A percentile compares a stretch with the other conserved stretches of the same genome.
phyloP scores from a whole-genome alignment of 1,284 basidiomycete species.

The Testicularia cyperi region DNA sequence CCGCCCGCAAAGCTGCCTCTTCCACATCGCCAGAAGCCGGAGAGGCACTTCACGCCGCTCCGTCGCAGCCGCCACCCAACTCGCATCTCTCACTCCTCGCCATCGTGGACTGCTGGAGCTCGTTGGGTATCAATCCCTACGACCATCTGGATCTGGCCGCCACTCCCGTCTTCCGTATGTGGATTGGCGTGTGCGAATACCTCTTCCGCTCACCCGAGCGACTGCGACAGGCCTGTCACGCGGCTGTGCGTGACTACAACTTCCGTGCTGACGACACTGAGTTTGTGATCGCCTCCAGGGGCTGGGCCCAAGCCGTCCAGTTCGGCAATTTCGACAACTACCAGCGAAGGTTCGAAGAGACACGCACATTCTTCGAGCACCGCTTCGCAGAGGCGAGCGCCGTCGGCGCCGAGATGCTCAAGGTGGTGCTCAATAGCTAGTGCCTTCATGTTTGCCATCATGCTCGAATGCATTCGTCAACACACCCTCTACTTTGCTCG shows the following conservation, averaged over 20 bases:
- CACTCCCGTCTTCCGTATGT: constrained; percentile 92
- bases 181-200: constrained; percentile 96
- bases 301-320: constrained; percentile 75
- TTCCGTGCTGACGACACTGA: constrained; percentile 88
- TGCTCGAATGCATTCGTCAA: too few species aligned
- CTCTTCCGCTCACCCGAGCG: constrained; percentile 71
- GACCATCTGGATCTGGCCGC: constrained; percentile 89
- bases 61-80: constrained; percentile 66
- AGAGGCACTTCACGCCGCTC: constrained; percentile 5
- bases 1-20: constrained; percentile 62
- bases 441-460: background rate
- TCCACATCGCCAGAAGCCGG: constrained; percentile 7
- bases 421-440: constrained; percentile 66
- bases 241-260: constrained; percentile 75
- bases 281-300: constrained; percentile 90
- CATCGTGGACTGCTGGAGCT: constrained; percentile 98
- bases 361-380: constrained; percentile 77
- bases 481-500: too few species aligned
- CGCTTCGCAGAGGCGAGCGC: constrained; percentile 82
- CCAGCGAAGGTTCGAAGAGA: constrained; percentile 76
- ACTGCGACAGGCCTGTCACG: constrained; percentile 58
- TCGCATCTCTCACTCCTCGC: constrained; percentile 94
- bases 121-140: constrained; percentile 83
- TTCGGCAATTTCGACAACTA: constrained; percentile 93
- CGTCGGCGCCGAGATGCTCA: constrained; percentile 86